Conservation (phyloP, 78 protist species). For the Monocercomonoides exilis region DNA sequence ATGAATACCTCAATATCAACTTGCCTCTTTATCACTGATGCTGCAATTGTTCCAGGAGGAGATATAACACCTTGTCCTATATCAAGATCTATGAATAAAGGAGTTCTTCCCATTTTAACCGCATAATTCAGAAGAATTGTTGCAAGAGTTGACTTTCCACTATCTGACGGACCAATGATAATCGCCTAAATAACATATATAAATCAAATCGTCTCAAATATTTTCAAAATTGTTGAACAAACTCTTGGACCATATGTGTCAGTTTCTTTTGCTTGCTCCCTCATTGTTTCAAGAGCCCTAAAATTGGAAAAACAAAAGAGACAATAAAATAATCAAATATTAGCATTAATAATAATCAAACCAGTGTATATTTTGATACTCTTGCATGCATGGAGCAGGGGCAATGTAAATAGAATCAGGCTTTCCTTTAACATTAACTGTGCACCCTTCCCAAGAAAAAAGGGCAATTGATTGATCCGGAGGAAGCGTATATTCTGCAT, state of each 20-base stretch:
- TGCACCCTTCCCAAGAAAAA: neutral
- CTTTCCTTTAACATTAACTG: neutral
- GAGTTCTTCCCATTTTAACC: neutral
- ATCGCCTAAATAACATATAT: neutral
- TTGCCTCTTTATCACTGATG: no score
- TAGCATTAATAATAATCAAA: neutral
- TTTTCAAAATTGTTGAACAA: neutral
- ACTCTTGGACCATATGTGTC: neutral
- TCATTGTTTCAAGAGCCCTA: neutral
- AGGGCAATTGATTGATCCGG: neutral
- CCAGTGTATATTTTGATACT: neutral
- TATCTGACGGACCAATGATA: neutral
- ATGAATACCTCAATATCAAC: no score
- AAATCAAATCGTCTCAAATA: no score
- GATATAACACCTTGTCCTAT: neutral
- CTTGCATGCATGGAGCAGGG: neutral
- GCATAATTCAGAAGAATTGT: neutral
- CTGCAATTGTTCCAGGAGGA: neutral
- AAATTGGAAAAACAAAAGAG: neutral
- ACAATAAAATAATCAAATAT: neutral
- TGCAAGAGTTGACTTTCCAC: constrained; percentile 1
- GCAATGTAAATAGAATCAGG: neutral
- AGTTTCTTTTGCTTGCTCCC: neutral
- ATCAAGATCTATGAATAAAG: neutral
- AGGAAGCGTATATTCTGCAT: neutral